phyloP scores from a whole-genome alignment of 2,329 filamentous ascomycete genomes.

The Fusarium sp. region DNA sequence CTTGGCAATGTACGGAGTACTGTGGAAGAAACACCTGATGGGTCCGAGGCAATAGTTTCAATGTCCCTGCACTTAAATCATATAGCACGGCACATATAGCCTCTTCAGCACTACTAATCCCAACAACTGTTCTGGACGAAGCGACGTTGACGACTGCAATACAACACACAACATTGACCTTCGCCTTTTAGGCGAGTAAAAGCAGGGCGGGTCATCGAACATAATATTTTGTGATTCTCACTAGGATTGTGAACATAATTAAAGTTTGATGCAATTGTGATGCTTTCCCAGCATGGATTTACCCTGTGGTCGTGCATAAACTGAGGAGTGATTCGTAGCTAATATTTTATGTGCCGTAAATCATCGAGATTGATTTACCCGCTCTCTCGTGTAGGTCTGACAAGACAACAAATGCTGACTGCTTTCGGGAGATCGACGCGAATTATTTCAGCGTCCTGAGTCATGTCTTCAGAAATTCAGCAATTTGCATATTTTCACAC shows the following conservation, averaged over 20 bases:
- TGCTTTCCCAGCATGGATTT: not conserved
- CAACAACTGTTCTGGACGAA: slow-evolving; percentile 3
- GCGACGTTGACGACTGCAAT: slow-evolving; percentile 17
- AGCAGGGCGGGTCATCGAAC: not conserved
- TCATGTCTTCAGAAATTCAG: slow-evolving; percentile 26
- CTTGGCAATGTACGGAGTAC: not conserved
- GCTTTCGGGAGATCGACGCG: slow-evolving; percentile 41
- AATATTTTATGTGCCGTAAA: not conserved
- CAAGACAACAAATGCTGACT: slow-evolving; percentile 14
- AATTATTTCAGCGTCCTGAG: slow-evolving; percentile 35
- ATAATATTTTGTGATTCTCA: not conserved
- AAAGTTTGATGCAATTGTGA: not conserved
- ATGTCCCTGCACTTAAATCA: slow-evolving; percentile 13
- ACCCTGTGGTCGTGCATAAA: not conserved
- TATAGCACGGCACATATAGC: slow-evolving; percentile 39
- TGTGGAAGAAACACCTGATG: slow-evolving; percentile 17
- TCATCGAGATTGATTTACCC: not conserved
- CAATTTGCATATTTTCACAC: not conserved
- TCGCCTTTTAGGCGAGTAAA: slow-evolving; percentile 5
- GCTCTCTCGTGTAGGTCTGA: not conserved
- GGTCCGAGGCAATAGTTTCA: slow-evolving; percentile 30
- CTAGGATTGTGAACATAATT: not conserved
- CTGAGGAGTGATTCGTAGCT: not conserved
- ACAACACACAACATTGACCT: slow-evolving; percentile 7
- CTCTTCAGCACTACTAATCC: slow-evolving; percentile 4